phyloP scores from a whole-genome alignment of 2,329 filamentous ascomycete species.

The Nemania diffusa region DNA sequence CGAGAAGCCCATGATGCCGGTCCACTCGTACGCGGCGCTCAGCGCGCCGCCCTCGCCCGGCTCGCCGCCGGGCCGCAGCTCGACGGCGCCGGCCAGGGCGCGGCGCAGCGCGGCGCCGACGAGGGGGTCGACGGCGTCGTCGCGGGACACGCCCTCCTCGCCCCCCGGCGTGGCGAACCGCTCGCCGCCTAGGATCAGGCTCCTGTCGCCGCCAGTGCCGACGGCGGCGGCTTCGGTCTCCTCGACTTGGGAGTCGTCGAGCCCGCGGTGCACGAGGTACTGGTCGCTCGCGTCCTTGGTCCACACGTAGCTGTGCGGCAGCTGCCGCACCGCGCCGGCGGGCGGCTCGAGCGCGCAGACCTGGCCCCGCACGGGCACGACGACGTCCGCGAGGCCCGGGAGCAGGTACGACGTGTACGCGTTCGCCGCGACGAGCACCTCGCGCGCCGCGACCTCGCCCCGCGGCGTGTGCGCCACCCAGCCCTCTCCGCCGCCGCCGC shows the following conservation, averaged over 20 bases:
- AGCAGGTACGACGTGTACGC: constrained; percentile 83
- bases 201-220: constrained; percentile 11
- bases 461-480: constrained; percentile 76
- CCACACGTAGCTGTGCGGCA: constrained; percentile 40
- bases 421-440: constrained; percentile 83
- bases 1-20: constrained; percentile 82
- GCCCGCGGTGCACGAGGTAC: constrained; percentile 34
- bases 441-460: constrained; percentile 70
- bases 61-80: constrained; percentile 47
- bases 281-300: constrained; percentile 27
- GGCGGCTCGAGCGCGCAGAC: constrained; percentile 74
- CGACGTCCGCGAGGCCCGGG: constrained; percentile 70
- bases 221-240: too few relatives aligned
- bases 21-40: constrained; percentile 73
- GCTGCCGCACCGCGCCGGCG: constrained; percentile 25
- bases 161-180: constrained; percentile 64
- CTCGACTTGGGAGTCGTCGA: constrained; percentile 32
- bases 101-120: constrained; percentile 66
- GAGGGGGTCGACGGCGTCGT: constrained; percentile 67
- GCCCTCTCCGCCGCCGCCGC: neutral
- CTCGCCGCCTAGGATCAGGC: constrained; percentile 77
- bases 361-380: constrained; percentile 77
- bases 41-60: constrained; percentile 54
- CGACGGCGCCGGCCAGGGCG: constrained; percentile 56
- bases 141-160: constrained; percentile 68